A percentile compares a stretch with the other conserved stretches of the same genome.
Evolutionary conservation across 768 basidiomycete genomes (phyloP).

Genomic region (Trametes gibbosa): DNA sequence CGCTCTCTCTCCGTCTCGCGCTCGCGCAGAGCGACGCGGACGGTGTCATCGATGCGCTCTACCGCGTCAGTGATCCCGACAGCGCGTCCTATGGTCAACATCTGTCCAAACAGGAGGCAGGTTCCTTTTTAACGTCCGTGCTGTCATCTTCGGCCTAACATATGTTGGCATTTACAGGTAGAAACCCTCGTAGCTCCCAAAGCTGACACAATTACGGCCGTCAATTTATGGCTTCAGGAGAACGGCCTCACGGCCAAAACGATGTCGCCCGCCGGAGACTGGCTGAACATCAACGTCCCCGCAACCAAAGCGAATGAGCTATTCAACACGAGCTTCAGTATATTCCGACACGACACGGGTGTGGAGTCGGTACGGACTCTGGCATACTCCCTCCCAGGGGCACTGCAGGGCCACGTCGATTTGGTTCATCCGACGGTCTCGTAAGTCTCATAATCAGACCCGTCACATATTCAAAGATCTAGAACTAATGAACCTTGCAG

Average conservation of each 20-base stretch:
- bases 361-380: constrained; percentile 33
- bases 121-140: not conserved
- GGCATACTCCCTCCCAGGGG: constrained; percentile 35
- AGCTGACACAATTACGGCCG: constrained; percentile 26
- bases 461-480: not conserved
- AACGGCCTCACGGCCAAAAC: constrained; percentile 26
- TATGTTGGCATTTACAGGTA: constrained; percentile 17
- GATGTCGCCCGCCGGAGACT: constrained; percentile 33
- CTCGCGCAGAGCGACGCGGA: constrained; percentile 34
- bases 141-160: not conserved
- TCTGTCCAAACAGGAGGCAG: not conserved
- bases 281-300: constrained; percentile 31
- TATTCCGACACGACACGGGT: constrained; percentile 34
- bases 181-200: constrained; percentile 27
- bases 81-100: not conserved
- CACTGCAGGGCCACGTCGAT: constrained; percentile 30
- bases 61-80: constrained; percentile 31
- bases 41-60: constrained; percentile 36
- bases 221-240: constrained; percentile 28
- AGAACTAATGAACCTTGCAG: too few species aligned
- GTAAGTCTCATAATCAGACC: constrained; percentile 9
- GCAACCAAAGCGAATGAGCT: constrained; percentile 35
- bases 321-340: constrained; percentile 33
- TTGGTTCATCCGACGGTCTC: constrained; percentile 33
- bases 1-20: constrained; percentile 37